phyloP scores from a whole-genome alignment of 345 rosid species.

The Salix viminalis region DNA sequence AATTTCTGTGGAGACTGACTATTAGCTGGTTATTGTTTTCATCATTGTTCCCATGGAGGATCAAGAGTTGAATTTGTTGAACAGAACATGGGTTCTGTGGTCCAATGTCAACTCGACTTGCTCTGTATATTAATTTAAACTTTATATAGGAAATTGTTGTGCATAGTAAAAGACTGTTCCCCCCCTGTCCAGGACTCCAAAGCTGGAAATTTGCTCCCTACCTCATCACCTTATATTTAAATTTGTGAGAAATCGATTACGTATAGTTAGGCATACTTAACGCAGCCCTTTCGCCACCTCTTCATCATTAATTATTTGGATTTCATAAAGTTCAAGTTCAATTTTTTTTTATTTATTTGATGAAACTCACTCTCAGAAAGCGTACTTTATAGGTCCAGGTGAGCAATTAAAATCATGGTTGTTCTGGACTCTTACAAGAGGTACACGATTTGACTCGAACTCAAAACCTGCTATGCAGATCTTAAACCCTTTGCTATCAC shows the following conservation, averaged over 20 bases:
- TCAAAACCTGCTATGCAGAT: too few relatives aligned
- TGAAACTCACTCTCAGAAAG: too few relatives aligned
- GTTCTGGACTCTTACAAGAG: too few relatives aligned
- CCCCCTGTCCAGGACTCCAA: not conserved
- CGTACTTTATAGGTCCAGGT: accelerated
- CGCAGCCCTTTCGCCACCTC: not conserved
- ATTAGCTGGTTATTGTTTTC: not conserved
- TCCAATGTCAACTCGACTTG: not conserved
- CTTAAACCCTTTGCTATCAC: too few relatives aligned
- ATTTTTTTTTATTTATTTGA: too few relatives aligned
- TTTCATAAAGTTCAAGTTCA: not conserved
- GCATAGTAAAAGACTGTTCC: not conserved
- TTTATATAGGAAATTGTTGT: not conserved
- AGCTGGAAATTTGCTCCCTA: not conserved
- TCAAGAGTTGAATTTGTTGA: not conserved
- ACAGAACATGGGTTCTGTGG: not conserved
- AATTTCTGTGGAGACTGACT: not conserved
- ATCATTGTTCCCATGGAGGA: not conserved
- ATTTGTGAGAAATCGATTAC: not conserved
- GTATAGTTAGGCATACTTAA: not conserved
- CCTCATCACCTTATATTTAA: not conserved
- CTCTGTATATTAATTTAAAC: not conserved
- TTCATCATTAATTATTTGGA: not conserved
- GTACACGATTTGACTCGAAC: too few relatives aligned
- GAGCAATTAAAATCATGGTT: too few relatives aligned